Evolutionary conservation across 2,329 filamentous ascomycete species (phyloP).

Genomic region (Aureobasidium subglaciale): DNA sequence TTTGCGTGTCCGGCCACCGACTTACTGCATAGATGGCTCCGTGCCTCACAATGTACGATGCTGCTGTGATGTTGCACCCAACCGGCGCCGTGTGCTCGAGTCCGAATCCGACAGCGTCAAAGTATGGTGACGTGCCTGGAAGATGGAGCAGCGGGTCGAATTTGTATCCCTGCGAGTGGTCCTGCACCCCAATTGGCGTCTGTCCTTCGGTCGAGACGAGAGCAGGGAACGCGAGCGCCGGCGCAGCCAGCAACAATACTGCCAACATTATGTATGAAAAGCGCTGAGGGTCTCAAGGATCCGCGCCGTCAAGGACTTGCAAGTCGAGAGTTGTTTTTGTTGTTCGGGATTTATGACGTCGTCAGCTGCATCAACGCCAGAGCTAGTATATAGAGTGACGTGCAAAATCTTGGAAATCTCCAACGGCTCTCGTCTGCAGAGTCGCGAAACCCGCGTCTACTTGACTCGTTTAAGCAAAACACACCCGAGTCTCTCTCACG

Average conservation of each 20-base stretch:
- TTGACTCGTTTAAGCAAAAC: no score
- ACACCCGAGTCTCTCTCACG: no score
- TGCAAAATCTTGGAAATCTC: no score
- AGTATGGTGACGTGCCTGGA: conserved; percentile 52
- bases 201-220: neutral
- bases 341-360: no score
- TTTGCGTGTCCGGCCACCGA: neutral
- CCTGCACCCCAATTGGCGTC: conserved; percentile 8
- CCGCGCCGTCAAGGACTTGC: neutral
- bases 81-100: conserved; percentile 38
- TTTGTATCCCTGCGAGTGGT: conserved; percentile 19
- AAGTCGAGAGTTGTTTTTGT: no score
- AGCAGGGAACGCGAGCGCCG: neutral
- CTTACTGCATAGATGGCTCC: conserved; percentile 48
- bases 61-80: conserved; percentile 45
- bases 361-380: no score
- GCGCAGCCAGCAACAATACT: neutral
- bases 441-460: no score
- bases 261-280: neutral
- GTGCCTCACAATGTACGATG: conserved; percentile 52
- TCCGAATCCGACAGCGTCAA: conserved; percentile 36
- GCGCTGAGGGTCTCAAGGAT: neutral
- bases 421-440: no score
- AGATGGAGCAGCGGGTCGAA: conserved; percentile 51
- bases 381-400: no score